Conservation (phyloP, 1,139 yeast genomes). For the Saccharomyces uvarum region DNA sequence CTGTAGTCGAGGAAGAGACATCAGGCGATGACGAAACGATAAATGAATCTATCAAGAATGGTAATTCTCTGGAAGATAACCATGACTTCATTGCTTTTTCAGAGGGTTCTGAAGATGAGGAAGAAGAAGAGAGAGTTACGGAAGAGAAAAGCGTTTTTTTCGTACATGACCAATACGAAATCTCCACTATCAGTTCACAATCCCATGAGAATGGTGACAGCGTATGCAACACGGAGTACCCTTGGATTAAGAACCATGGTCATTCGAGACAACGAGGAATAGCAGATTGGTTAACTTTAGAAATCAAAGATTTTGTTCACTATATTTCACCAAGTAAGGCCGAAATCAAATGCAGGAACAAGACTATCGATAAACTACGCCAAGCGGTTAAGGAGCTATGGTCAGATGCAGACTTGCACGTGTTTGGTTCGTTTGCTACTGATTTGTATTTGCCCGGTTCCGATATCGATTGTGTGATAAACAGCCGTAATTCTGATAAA, state of each 20-base stretch:
- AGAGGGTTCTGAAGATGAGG: constrained; percentile 25
- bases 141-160: constrained; percentile 10
- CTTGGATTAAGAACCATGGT: constrained; percentile 75
- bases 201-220: constrained; percentile 3
- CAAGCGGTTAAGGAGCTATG: constrained; percentile 53
- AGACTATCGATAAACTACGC: constrained; percentile 56
- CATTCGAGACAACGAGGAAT: constrained; percentile 68
- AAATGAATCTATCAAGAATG: constrained; percentile 8
- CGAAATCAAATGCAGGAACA: constrained; percentile 66
- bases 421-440: constrained; percentile 94
- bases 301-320: constrained; percentile 76
- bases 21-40: constrained; percentile 4
- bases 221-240: constrained; percentile 41
- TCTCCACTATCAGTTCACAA: not conserved
- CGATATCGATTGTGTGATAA: constrained; percentile 89
- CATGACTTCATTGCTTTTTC: constrained; percentile 37
- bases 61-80: constrained; percentile 36
- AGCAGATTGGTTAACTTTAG: constrained; percentile 82
- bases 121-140: constrained; percentile 16
- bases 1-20: constrained; percentile 8
- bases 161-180: not conserved
- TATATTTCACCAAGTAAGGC: constrained; percentile 79
- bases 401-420: constrained; percentile 76
- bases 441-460: constrained; percentile 92
- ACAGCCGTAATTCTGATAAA: constrained; percentile 57